Conservation (phyloP, 306 rosid genomes). For the Cicer chorassanicum region DNA sequence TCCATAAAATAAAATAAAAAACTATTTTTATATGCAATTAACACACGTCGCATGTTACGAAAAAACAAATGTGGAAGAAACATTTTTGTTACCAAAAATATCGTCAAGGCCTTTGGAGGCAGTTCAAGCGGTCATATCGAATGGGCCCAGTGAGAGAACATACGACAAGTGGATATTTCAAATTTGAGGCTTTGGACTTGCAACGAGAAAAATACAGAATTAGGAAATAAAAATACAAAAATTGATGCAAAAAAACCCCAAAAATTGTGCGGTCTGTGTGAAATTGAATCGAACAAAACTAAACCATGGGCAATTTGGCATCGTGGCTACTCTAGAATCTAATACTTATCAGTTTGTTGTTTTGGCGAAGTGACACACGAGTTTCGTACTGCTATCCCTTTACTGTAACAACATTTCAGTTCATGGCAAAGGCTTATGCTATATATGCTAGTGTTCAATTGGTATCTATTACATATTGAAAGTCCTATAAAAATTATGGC, state of each 20-base stretch:
- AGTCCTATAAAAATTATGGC: too few species aligned
- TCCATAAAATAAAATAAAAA: too few species aligned
- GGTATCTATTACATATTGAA: too few species aligned
- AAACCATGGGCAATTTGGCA: not conserved
- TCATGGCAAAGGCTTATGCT: not conserved
- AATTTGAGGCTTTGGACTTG: not conserved
- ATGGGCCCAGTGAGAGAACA: not conserved
- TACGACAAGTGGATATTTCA: not conserved
- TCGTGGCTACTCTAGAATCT: slow-evolving; percentile 34
- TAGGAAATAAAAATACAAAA: not conserved
- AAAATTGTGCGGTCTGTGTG: not conserved
- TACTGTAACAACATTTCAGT: not conserved
- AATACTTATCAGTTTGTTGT: not conserved
- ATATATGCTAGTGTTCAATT: too few species aligned
- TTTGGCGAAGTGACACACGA: not conserved
- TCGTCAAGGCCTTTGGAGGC: not conserved
- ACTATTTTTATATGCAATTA: too few species aligned
- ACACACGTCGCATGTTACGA: too few species aligned
- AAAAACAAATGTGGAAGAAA: too few species aligned
- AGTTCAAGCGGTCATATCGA: slow-evolving; percentile 25
- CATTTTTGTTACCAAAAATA: too few species aligned
- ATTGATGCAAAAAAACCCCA: too few species aligned
- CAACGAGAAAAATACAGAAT: not conserved
- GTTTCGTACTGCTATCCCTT: not conserved
- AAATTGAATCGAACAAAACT: not conserved